Evolutionary conservation across 257 asterid genomes (phyloP).

Genomic region (Coffea canephora): DNA sequence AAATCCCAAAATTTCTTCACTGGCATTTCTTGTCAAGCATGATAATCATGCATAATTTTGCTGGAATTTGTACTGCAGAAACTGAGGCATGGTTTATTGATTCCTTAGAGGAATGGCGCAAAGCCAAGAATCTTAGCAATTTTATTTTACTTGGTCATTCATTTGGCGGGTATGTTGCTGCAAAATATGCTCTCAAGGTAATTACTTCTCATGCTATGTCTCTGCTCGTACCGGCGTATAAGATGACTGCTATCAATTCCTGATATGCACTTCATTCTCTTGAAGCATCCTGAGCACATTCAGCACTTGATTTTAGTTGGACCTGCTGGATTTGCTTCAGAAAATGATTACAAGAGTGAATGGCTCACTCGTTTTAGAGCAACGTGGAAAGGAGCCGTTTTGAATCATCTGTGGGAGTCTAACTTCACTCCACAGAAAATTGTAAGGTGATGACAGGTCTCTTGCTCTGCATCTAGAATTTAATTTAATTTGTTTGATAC

Average conservation of each 20-base stretch:
- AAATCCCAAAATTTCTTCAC: neutral
- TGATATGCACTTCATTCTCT: slow-evolving; percentile 24
- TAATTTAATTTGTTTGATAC: neutral
- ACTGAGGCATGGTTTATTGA: slow-evolving; percentile 87
- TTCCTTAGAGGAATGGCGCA: slow-evolving; percentile 97
- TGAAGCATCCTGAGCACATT: slow-evolving; percentile 92
- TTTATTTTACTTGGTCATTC: slow-evolving; percentile 96
- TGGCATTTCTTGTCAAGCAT: neutral
- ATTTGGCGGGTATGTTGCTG: slow-evolving; percentile 93
- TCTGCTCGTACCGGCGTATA: neutral
- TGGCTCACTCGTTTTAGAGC: slow-evolving; percentile 61
- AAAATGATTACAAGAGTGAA: slow-evolving; percentile 61
- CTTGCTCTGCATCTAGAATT: neutral
- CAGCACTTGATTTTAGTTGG: slow-evolving; percentile 87
- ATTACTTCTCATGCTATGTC: neutral
- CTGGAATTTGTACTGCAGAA: slow-evolving; percentile 40
- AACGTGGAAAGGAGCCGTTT: slow-evolving; percentile 84
- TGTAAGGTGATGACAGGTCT: slow-evolving; percentile 50
- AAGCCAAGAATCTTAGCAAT: slow-evolving; percentile 75
- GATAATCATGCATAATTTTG: neutral
- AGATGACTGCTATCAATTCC: neutral
- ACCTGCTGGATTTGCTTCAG: slow-evolving; percentile 88
- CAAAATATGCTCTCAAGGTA: slow-evolving; percentile 93
- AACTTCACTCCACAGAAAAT: slow-evolving; percentile 89
- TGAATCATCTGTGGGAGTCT: slow-evolving; percentile 96